phyloP scores from a whole-genome alignment of 352 stramenopile species.

The Pythium apleroticum region DNA sequence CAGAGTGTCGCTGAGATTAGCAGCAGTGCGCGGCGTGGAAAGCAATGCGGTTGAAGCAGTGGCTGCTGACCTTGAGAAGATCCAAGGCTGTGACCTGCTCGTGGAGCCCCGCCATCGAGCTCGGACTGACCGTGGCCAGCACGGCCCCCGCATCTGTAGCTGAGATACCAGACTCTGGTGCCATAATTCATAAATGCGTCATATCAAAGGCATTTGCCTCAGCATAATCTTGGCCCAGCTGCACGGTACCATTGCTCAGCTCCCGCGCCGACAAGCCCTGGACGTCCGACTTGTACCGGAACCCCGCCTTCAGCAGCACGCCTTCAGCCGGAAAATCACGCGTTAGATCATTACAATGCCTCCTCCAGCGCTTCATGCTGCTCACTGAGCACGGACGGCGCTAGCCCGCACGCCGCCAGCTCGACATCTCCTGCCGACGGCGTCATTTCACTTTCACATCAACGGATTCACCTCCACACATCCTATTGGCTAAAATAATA shows the following conservation, averaged over 20 bases:
- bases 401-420: constrained; percentile 53
- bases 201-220: not conserved
- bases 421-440: constrained; percentile 27
- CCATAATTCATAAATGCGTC: not conserved
- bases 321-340: constrained; percentile 27
- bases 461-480: not conserved
- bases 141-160: constrained; percentile 3
- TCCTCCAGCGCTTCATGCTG: too few relatives aligned
- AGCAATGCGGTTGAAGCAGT: not conserved
- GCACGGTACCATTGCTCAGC: constrained; percentile 57
- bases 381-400: constrained; percentile 57
- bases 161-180: constrained; percentile 9
- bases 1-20: too few relatives aligned
- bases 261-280: constrained; percentile 49
- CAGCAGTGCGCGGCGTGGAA: too few relatives aligned
- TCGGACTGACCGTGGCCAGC: constrained; percentile 2
- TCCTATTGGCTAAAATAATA: constrained; percentile 23
- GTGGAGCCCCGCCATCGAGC: not conserved
- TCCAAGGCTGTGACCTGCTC: constrained; percentile 11
- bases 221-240: too few relatives aligned
- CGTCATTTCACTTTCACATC: constrained; percentile 23
- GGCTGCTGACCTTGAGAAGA: constrained; percentile 17
- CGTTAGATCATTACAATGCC: too few relatives aligned
- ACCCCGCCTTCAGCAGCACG: constrained; percentile 57
- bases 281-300: constrained; percentile 59